phyloP scores from a whole-genome alignment of 2,329 filamentous ascomycete genomes.

The Penicillium frequentans region DNA sequence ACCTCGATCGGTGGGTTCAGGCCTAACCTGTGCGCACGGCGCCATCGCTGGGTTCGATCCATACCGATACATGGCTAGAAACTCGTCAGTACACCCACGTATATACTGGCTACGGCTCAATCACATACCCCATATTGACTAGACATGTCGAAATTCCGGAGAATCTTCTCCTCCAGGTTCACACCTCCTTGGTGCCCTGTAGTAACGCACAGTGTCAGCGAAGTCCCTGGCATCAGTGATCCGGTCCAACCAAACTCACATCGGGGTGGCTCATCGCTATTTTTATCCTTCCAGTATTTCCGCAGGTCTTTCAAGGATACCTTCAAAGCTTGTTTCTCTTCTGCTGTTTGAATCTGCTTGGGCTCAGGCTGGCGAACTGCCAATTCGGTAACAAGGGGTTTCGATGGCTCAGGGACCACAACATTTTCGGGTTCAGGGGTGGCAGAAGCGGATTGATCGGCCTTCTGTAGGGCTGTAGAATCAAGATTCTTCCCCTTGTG shows the following conservation, averaged over 20 bases:
- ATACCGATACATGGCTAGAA: constrained; percentile 83
- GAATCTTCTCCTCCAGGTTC: constrained; percentile 74
- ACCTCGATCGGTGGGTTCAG: neutral
- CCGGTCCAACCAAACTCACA: constrained; percentile 32
- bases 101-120: neutral
- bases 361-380: constrained; percentile 50
- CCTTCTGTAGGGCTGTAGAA: constrained; percentile 35
- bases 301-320: constrained; percentile 69
- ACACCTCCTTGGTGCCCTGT: constrained; percentile 75
- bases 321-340: constrained; percentile 56
- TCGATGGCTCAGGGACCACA: constrained; percentile 26
- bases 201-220: neutral
- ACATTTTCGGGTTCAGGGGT: constrained; percentile 29
- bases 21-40: neutral
- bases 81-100: neutral
- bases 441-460: constrained; percentile 24
- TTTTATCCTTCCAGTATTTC: constrained; percentile 74
- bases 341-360: constrained; percentile 33
- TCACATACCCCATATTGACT: constrained; percentile 85
- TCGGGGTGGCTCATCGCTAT: constrained; percentile 66
- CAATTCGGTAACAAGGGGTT: constrained; percentile 36
- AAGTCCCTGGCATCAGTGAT: neutral
- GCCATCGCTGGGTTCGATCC: constrained; percentile 14
- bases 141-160: constrained; percentile 90
- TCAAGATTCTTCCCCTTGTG: constrained; percentile 35